Evolutionary conservation across 805 yeast genomes (phyloP).

Genomic region (Nakazawaea ambrosiae): DNA sequence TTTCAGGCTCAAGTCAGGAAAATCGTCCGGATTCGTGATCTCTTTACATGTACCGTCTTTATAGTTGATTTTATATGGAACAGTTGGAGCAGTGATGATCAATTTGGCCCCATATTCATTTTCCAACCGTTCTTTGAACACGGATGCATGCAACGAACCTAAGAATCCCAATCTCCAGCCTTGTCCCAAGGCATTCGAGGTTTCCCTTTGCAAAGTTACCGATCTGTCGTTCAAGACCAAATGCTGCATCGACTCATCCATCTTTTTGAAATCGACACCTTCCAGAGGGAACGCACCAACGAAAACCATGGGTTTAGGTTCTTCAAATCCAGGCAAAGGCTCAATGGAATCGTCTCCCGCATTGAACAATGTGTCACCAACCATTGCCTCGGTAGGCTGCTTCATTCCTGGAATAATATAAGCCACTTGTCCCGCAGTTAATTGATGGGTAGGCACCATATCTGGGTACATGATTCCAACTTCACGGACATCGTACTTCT

Average conservation of each 20-base stretch:
- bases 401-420: constrained; percentile 94
- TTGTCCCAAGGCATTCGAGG: constrained; percentile 90
- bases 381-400: constrained; percentile 73
- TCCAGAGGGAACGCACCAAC: constrained; percentile 98
- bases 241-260: constrained; percentile 87
- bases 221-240: constrained; percentile 88
- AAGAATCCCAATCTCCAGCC: constrained; percentile 97
- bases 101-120: constrained; percentile 91
- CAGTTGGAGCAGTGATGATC: constrained; percentile 92
- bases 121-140: constrained; percentile 84
- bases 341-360: constrained; percentile 51
- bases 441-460: constrained; percentile 50
- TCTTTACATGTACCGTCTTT: constrained; percentile 56
- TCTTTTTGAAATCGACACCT: constrained; percentile 78
- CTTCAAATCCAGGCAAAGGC: constrained; percentile 92
- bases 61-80: constrained; percentile 77
- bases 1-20: constrained; percentile 55
- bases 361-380: constrained; percentile 84
- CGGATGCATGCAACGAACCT: constrained; percentile 93
- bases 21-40: constrained; percentile 87
- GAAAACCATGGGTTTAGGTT: constrained; percentile 96
- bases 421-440: constrained; percentile 91
- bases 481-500: constrained; percentile 81
- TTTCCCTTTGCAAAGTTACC: constrained; percentile 82
- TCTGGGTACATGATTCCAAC: constrained; percentile 97